phyloP scores from a whole-genome alignment of 305 asterid genomes.

The Nicotiana rustica region DNA sequence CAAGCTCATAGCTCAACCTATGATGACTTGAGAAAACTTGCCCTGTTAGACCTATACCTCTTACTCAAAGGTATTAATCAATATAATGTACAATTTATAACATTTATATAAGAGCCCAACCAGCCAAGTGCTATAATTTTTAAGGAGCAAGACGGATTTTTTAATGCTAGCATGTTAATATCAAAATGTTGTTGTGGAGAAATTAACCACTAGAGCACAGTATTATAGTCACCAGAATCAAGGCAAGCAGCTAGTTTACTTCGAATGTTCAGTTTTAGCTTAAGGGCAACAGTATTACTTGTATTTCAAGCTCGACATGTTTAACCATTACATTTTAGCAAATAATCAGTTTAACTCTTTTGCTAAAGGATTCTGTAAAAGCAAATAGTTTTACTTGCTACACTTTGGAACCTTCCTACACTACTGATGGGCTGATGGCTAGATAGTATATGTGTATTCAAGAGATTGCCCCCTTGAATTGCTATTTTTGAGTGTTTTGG shows the following conservation, averaged over 20 bases:
- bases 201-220: slow-evolving; percentile 19
- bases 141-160: not conserved
- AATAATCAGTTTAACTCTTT: not conserved
- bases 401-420: not conserved
- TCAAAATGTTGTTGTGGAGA: slow-evolving; percentile 19
- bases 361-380: slow-evolving; percentile 26
- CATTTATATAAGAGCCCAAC: slow-evolving; percentile 16
- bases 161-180: slow-evolving; percentile 17
- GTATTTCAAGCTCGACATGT: slow-evolving; percentile 3
- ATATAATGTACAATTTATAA: slow-evolving; percentile 15
- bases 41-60: slow-evolving; percentile 23
- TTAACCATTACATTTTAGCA: slow-evolving; percentile 15
- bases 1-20: slow-evolving; percentile 4
- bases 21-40: not conserved
- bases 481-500: not conserved
- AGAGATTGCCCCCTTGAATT: slow-evolving; percentile 23
- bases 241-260: not conserved
- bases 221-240: not conserved
- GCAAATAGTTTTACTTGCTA: slow-evolving; percentile 17
- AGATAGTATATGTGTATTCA: slow-evolving; percentile 27
- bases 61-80: slow-evolving; percentile 28
- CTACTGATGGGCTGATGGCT: slow-evolving; percentile 25
- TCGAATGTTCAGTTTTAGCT: slow-evolving; percentile 1
- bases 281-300: not conserved
- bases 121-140: slow-evolving; percentile 19